Evolutionary conservation across 495 filamentous ascomycete species (phyloP).

Genomic region (Talaromyces wortmannii): DNA sequence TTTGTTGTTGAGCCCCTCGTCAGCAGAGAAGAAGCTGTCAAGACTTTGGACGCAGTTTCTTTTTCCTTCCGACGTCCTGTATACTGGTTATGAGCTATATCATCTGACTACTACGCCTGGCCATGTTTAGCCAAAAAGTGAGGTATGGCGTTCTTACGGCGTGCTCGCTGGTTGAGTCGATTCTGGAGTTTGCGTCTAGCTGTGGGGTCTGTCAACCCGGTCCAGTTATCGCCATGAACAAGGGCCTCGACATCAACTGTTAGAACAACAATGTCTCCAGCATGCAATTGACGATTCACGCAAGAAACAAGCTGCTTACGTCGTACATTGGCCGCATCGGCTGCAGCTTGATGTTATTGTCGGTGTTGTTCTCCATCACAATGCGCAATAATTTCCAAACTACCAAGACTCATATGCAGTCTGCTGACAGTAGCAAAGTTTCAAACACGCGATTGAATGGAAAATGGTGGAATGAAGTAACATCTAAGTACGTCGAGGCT

Average conservation of each 20-base stretch:
- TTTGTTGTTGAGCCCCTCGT: too few species aligned
- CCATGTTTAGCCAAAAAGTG: background rate
- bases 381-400: too few species aligned
- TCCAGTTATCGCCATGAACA: constrained; percentile 14
- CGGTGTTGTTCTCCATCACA: background rate
- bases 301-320: background rate
- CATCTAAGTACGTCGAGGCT: too few species aligned
- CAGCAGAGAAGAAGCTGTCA: too few species aligned
- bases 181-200: constrained; percentile 11
- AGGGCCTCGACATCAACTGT: background rate
- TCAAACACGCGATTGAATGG: background rate
- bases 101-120: background rate
- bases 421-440: background rate
- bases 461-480: too few species aligned
- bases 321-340: background rate
- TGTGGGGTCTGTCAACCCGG: constrained; percentile 10
- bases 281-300: background rate
- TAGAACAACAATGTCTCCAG: background rate
- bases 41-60: background rate
- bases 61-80: background rate
- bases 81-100: background rate
- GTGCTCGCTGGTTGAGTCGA: constrained; percentile 11
- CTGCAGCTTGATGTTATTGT: background rate
- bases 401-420: background rate
- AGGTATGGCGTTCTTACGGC: constrained; percentile 2